Percentiles rank a stretch among this genome's conserved stretches.
Evolutionary conservation across 495 filamentous ascomycete species (phyloP).

Genomic region (Haplographium delicatum): DNA sequence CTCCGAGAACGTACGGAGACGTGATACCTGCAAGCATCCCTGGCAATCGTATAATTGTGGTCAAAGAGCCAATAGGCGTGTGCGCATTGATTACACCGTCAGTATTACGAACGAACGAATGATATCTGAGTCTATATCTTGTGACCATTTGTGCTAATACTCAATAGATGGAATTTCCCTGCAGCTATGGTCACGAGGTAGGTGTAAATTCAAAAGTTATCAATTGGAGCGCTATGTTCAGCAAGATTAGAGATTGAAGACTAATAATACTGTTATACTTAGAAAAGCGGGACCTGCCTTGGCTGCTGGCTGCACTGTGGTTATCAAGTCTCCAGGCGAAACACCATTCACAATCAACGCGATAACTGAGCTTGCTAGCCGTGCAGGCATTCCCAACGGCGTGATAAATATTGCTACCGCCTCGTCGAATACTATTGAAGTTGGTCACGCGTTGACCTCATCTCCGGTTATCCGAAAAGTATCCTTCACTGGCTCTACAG

Average conservation of each 20-base stretch:
- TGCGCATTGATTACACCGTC: slow-evolving; percentile 31
- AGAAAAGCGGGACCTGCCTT: slow-evolving; percentile 34
- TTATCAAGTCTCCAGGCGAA: slow-evolving; percentile 58
- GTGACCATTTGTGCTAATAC: too few relatives aligned
- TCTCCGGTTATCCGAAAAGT: slow-evolving; percentile 68
- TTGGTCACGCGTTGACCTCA: slow-evolving; percentile 45
- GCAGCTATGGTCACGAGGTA: slow-evolving; percentile 39
- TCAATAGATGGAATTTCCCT: slow-evolving; percentile 46
- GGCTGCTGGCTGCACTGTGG: slow-evolving; percentile 52
- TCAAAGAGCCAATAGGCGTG: slow-evolving; percentile 34
- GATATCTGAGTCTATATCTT: too few relatives aligned
- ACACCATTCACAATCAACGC: slow-evolving; percentile 51
- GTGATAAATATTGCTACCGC: slow-evolving; percentile 53
- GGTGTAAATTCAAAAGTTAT: too few relatives aligned
- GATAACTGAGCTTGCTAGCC: slow-evolving; percentile 47
- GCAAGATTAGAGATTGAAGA: too few relatives aligned
- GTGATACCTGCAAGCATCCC: slow-evolving; percentile 37
- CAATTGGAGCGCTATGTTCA: too few relatives aligned
- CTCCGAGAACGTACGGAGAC: slow-evolving; percentile 47
- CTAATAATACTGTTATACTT: too few relatives aligned
- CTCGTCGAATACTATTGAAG: slow-evolving; percentile 46
- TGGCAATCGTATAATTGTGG: slow-evolving; percentile 20
- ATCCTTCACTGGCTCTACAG: slow-evolving; percentile 81
- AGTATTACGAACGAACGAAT: too few relatives aligned
- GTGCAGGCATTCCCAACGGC: slow-evolving; percentile 50